A percentile compares a stretch with the other conserved stretches of the same genome.
phyloP scores from a whole-genome alignment of 2,329 filamentous ascomycete genomes.

The Epichloe bromicola region DNA sequence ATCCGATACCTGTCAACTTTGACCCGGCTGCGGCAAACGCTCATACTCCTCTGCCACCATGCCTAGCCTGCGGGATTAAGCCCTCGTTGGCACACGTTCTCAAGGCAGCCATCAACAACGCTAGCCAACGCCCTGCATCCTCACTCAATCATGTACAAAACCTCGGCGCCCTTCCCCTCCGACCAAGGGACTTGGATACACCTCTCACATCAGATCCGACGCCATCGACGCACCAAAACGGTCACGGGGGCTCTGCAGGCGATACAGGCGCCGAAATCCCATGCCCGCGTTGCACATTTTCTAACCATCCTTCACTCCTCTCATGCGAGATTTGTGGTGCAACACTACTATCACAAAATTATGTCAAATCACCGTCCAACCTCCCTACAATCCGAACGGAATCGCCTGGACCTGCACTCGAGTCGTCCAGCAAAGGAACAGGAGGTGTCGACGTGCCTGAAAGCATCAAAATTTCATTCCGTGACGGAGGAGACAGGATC shows the following conservation, averaged over 20 bases:
- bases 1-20: conserved; percentile 85
- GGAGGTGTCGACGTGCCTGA: conserved; percentile 47
- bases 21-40: conserved; percentile 70
- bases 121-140: conserved; percentile 37
- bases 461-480: conserved; percentile 83
- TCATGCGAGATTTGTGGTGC: conserved; percentile 88
- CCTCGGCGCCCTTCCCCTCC: background rate
- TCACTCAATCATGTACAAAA: background rate
- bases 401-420: conserved; percentile 65
- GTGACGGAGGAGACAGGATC: conserved; percentile 74
- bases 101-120: conserved; percentile 73
- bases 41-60: conserved; percentile 72
- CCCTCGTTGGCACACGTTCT: conserved; percentile 70
- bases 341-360: conserved; percentile 46
- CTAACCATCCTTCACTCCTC: conserved; percentile 76
- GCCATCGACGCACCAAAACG: background rate
- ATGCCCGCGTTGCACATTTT: conserved; percentile 85
- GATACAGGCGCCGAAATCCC: conserved; percentile 32
- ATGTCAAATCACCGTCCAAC: conserved; percentile 19
- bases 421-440: conserved; percentile 14
- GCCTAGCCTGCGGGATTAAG: conserved; percentile 87
- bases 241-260: background rate
- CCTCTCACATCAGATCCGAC: background rate
- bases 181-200: background rate
- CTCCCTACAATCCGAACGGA: conserved; percentile 42